A percentile compares a stretch with the other conserved stretches of the same genome.
Evolutionary conservation across 1,284 basidiomycete genomes (phyloP).

Genomic region (Apiotrichum siamense): DNA sequence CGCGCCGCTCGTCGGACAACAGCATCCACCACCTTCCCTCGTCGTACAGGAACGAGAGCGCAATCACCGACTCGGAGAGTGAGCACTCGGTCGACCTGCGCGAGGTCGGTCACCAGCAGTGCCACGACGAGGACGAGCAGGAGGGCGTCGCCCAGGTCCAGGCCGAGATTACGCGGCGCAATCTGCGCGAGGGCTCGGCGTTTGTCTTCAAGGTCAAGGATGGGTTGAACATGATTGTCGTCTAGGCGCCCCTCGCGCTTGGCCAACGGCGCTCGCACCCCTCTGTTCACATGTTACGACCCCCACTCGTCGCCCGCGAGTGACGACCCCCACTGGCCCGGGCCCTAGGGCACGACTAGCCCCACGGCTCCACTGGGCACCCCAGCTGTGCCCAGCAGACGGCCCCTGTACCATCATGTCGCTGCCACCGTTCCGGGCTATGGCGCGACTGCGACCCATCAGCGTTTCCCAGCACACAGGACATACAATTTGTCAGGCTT

Average conservation of each 20-base stretch:
- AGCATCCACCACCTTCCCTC: too few species aligned
- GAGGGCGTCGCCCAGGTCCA: conserved; percentile 36
- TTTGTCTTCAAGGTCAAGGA: conserved; percentile 43
- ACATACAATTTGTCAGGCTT: neutral
- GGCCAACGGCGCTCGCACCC: neutral
- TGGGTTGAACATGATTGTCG: conserved; percentile 40
- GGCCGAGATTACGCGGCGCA: conserved; percentile 29
- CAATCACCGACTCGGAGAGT: conserved; percentile 20
- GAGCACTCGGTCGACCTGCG: conserved; percentile 19
- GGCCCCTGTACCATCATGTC: too few species aligned
- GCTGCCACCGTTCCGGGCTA: neutral
- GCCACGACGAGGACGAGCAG: conserved; percentile 36
- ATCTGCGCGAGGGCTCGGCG: conserved; percentile 34
- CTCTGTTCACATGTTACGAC: neutral
- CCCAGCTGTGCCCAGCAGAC: too few species aligned
- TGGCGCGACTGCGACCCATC: neutral
- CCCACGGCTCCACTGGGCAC: too few species aligned
- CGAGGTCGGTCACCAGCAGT: too few species aligned
- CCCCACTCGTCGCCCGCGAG: neutral
- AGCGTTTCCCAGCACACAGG: neutral
- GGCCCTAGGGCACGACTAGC: too few species aligned
- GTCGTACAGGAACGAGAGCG: conserved; percentile 2
- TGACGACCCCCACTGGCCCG: neutral
- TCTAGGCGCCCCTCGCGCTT: conserved; percentile 14
- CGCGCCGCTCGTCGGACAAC: neutral